Conservation (phyloP, 805 yeast species). For the Wickerhamiella lipophila region DNA sequence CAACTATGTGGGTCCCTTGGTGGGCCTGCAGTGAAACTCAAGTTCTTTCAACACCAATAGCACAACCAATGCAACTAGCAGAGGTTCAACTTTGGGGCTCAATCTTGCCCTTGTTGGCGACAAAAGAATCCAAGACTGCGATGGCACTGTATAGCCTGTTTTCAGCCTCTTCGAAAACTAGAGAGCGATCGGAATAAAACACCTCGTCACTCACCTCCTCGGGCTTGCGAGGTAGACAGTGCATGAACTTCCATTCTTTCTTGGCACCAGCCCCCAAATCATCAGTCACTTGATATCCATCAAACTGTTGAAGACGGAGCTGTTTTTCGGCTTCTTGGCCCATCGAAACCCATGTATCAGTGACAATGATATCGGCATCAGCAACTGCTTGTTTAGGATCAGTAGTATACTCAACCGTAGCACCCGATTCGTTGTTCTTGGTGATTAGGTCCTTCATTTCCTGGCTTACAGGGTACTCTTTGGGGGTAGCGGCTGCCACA, state of each 20-base stretch:
- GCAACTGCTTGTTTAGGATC: constrained; percentile 66
- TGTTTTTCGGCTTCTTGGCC: constrained; percentile 80
- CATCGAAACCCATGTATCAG: constrained; percentile 97
- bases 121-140: constrained; percentile 83
- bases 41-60: no score
- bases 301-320: constrained; percentile 63
- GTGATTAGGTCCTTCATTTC: constrained; percentile 44
- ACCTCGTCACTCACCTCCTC: constrained; percentile 93
- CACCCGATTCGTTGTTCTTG: constrained; percentile 39
- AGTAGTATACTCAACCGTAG: constrained; percentile 40
- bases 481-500: constrained; percentile 75
- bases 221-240: constrained; percentile 88
- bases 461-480: constrained; percentile 49
- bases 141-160: constrained; percentile 93
- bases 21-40: no score
- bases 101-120: constrained; percentile 56
- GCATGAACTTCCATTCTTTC: constrained; percentile 81
- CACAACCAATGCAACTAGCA: no score
- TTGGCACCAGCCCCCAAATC: constrained; percentile 49
- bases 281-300: constrained; percentile 70
- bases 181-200: constrained; percentile 67
- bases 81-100: neutral
- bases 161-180: constrained; percentile 93
- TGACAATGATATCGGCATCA: constrained; percentile 70
- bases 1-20: no score